These are phyloP conservation scores for Cladosporium sp. DNA, from an alignment of 2,329 filamentous ascomycete species.

Conservation along the genomic window DNA sequence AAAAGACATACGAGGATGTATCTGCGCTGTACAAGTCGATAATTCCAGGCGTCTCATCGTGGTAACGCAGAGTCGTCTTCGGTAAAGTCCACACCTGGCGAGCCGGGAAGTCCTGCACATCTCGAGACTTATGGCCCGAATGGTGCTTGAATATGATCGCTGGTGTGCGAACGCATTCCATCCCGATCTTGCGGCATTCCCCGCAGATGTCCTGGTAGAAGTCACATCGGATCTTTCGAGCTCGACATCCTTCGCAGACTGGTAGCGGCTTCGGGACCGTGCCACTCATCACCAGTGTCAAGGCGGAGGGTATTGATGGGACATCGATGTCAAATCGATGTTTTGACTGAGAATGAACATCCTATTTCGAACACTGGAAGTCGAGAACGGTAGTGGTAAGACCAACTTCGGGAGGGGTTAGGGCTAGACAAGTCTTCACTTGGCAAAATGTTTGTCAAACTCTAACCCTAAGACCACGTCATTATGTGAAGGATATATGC, in stretches of 20 bases:
- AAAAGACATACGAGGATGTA: neutral
- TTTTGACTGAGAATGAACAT: neutral
- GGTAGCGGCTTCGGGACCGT: slow-evolving; percentile 9
- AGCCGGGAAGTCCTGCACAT: neutral
- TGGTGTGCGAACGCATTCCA: slow-evolving; percentile 23
- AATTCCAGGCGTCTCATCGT: slow-evolving; percentile 18
- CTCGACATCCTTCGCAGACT: slow-evolving; percentile 24
- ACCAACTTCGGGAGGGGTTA: slow-evolving; percentile 5
- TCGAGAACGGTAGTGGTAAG: neutral
- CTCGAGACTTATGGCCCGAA: slow-evolving; percentile 9
- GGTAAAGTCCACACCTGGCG: slow-evolving; percentile 15
- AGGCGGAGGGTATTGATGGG: neutral
- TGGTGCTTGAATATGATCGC: slow-evolving; percentile 22
- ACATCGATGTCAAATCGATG: neutral
- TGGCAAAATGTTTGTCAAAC: neutral
- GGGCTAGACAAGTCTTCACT: neutral
- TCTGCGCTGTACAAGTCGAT: slow-evolving; percentile 8
- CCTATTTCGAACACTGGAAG: neutral
- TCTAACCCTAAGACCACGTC: neutral
- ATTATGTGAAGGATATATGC: neutral
- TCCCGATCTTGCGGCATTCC: slow-evolving; percentile 20
- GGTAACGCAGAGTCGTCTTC: slow-evolving; percentile 15
- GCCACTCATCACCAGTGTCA: slow-evolving; percentile 9
- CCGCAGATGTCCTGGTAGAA: slow-evolving; percentile 18
- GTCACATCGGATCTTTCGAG: slow-evolving; percentile 24